Base-by-base conservation (phyloP, 192 early-diverging fungal genomes). In the Dissophora ornata region DNA sequence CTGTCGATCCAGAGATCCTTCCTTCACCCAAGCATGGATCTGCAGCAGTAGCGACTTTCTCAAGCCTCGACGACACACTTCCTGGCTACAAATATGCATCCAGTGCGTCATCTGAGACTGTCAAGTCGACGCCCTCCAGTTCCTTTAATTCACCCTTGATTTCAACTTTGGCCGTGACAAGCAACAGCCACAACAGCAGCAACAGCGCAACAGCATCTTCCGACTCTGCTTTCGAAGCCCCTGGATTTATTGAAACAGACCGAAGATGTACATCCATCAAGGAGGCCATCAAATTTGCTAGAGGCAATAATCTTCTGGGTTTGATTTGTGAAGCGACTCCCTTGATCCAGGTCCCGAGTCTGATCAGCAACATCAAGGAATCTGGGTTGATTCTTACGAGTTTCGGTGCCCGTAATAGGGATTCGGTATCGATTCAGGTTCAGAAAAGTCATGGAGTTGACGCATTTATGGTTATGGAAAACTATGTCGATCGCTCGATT, bases 261-360 rank as follows among this genome's bases (percentile, higher is more conserved):
- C 73, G 67, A 19, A 62, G 82, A 21, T 83, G 84, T 28, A 79
- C 80, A 1, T 93, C 94, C 16, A 88, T 99, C 66, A 99, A 98
- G 62, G 96, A 97, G 69, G 94, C 96, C 3, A 90, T 99, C 54
- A 88, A 91, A 29, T 99, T 98, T 82, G 92, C 95, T 0, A 94
- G 94, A 57, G 83, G 86, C 47, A 95, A 93, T 79, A 95, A 98
- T 75, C 74, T 99, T 25, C 83, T 99, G 11, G 98, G 98, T 3
- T 70, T 99, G 24, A 89, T 99, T 58, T 97, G 93, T 67, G 91
- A 93, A 32, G 93, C 96, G 11, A 90, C 89, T 36, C 93, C 95
- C 41, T 81, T 98, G 83, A 86, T 96, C 32, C 91, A 94, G 79
- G 94, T 96, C 22, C 97, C 98, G 7, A 84, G 88, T n/a, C 78